Percentiles rank a stretch among this genome's conserved stretches.
These are phyloP conservation scores for Suhomyces coccinellae DNA, from an alignment of 1,139 yeast species.

Conservation along the genomic window DNA sequence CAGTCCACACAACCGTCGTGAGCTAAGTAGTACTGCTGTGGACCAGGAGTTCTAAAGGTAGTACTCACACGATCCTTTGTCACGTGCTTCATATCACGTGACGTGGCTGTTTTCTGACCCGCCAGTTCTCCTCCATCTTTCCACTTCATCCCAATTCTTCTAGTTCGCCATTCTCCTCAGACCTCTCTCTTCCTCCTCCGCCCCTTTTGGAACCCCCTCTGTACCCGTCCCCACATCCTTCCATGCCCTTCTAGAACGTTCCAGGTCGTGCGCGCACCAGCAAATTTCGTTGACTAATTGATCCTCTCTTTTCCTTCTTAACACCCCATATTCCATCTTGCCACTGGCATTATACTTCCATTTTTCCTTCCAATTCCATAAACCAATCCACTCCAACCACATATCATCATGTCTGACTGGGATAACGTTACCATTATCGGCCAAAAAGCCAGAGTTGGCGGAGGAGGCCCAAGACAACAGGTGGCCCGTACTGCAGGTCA, in stretches of 20 bases:
- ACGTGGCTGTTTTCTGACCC: too few species aligned
- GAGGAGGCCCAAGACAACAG: conserved; percentile 81
- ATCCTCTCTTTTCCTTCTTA: background rate
- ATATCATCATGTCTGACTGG: conserved; percentile 65
- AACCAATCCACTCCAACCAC: background rate
- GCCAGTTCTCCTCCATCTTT: too few species aligned
- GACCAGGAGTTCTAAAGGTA: too few species aligned
- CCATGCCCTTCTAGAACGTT: background rate
- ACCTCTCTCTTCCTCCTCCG: background rate
- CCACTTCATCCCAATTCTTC: too few species aligned
- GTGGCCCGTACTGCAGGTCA: conserved; percentile 80
- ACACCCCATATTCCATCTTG: background rate
- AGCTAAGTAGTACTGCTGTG: too few species aligned
- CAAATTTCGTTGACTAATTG: conserved; percentile 1
- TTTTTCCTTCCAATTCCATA: background rate
- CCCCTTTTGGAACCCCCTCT: background rate
- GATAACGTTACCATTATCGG: conserved; percentile 88
- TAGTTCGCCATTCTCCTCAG: too few species aligned
- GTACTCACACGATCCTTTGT: too few species aligned
- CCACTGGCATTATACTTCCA: background rate
- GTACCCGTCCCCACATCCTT: too few species aligned
- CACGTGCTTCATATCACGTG: too few species aligned
- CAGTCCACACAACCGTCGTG: too few species aligned
- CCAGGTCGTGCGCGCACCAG: conserved; percentile 3
- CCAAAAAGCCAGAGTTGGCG: conserved; percentile 81